Evolutionary conservation across 2,329 filamentous ascomycete species (phyloP), one percentile per base, ranked within the genome.

Genomic region (Balansia obtecta): DNA sequence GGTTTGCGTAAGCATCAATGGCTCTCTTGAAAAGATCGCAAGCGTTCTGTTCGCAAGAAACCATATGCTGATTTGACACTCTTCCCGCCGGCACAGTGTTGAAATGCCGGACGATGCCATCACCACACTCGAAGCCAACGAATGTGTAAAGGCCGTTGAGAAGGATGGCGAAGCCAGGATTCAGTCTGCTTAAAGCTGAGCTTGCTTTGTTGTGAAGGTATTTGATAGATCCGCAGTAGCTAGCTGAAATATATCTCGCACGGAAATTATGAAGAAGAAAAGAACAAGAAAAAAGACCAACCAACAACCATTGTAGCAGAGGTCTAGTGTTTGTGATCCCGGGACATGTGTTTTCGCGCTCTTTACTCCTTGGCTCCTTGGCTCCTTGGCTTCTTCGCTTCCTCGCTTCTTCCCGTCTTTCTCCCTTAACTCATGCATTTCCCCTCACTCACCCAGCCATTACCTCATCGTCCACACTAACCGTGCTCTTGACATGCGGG

Each of bases 81-180:
- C 13, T 16, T n/a, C 11, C 27, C 27, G 27, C 27, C 27, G 5
- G 41, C n/a, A 34, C 34, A 95, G 90, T 47, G 88, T 89, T 60
- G 74, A 79, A 51, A 88, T 86, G 67, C 79, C 81, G 30, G 74
- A 81, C 12, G 86, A 84, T 63, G 70, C 76, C 15, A 72, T 95
- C 52, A 68, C 68, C 38, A 78, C 83, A 5, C 75, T 96, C 53
- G 71, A 82, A 59, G 72, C 70, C 53, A 78, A 85, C 71, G 79
- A 87, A 56, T 76, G 88, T 62, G 74, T 96, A 65, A 76, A 88
- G 61, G 60, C 61, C 43, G 85, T 95, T 52, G 91, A 97, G 76
- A 61, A 68, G 52, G 88, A 96, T 66, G 68, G 73, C 45, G 74
- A 79, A 60, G 79, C 94, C 54, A 81, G 58, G 60, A 93, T 79